phyloP scores from a whole-genome alignment of 2,329 filamentous ascomycete species.

The Nectriaceae sp. region DNA sequence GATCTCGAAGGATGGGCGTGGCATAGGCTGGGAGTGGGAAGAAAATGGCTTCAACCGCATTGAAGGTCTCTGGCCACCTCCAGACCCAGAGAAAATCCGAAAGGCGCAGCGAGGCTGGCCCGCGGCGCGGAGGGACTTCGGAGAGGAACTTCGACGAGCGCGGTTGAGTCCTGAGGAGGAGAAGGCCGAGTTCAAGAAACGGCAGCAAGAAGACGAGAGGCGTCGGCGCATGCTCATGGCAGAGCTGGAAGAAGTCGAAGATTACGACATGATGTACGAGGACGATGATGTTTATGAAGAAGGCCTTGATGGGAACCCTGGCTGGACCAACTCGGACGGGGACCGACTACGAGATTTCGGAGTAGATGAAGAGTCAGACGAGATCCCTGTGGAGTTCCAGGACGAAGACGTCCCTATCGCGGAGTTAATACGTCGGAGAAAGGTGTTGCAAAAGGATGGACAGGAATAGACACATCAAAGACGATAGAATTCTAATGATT shows the following conservation, averaged over 20 bases:
- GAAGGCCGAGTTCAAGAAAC: constrained; percentile 49
- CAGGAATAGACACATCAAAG: constrained; percentile 27
- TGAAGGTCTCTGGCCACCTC: constrained; percentile 62
- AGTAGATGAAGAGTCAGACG: constrained; percentile 73
- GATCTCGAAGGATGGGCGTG: constrained; percentile 40
- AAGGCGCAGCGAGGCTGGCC: constrained; percentile 43
- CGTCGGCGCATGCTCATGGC: constrained; percentile 45
- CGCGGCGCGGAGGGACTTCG: constrained; percentile 37
- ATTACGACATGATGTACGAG: constrained; percentile 62
- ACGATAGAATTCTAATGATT: constrained; percentile 7
- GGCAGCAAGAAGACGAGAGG: constrained; percentile 51
- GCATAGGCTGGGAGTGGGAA: constrained; percentile 62
- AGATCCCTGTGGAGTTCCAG: constrained; percentile 17
- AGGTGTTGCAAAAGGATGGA: constrained; percentile 34
- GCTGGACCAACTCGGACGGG: constrained; percentile 76
- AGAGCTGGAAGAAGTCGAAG: constrained; percentile 57
- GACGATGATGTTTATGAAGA: constrained; percentile 48
- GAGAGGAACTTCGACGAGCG: constrained; percentile 35
- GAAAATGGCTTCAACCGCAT: constrained; percentile 77
- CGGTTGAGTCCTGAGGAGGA: constrained; percentile 45
- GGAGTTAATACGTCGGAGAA: constrained; percentile 63
- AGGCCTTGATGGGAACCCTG: constrained; percentile 38
- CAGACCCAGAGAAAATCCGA: constrained; percentile 62
- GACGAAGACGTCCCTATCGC: constrained; percentile 67
- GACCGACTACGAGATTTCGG: constrained; percentile 76